A percentile compares a stretch with the other conserved stretches of the same genome.
phyloP scores from a whole-genome alignment of 495 filamentous ascomycete species.

The Podospora fimiseda region DNA sequence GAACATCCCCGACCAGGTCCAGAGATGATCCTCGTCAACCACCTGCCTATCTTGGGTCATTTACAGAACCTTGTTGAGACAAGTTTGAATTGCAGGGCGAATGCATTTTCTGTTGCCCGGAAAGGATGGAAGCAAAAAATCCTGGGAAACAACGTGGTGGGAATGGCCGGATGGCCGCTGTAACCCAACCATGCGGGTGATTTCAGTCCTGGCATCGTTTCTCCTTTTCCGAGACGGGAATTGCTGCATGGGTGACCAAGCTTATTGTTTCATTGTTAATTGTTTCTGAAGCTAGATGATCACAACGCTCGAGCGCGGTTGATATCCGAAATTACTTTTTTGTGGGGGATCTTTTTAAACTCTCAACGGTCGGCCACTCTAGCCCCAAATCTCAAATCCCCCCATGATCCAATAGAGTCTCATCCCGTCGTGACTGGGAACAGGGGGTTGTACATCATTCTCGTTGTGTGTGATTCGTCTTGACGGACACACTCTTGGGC shows the following conservation, averaged over 20 bases:
- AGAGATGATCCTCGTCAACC: not conserved
- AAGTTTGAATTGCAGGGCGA: too few species aligned
- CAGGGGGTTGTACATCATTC: too few species aligned
- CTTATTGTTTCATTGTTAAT: not conserved
- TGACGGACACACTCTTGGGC: too few species aligned
- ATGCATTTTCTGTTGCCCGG: too few species aligned
- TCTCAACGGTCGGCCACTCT: slow-evolving; percentile 5
- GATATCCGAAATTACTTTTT: not conserved
- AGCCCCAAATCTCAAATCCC: not conserved
- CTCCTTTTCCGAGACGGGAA: not conserved
- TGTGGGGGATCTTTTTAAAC: slow-evolving; percentile 3
- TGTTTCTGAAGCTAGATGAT: too few species aligned
- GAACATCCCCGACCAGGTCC: too few species aligned
- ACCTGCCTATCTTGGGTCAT: not conserved
- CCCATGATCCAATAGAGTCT: not conserved
- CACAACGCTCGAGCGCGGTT: not conserved
- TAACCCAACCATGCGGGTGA: not conserved
- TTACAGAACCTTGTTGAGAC: not conserved
- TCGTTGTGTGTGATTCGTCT: too few species aligned
- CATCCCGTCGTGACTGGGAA: not conserved
- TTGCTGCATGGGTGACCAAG: not conserved
- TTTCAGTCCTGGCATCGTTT: not conserved
- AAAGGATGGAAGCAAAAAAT: too few species aligned
- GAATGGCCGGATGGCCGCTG: too few species aligned
- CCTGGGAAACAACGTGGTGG: slow-evolving; percentile 4